These are phyloP conservation scores for Raffaelea deltoideospora DNA, from an alignment of 2,329 filamentous ascomycete species.

Conservation along the genomic window DNA sequence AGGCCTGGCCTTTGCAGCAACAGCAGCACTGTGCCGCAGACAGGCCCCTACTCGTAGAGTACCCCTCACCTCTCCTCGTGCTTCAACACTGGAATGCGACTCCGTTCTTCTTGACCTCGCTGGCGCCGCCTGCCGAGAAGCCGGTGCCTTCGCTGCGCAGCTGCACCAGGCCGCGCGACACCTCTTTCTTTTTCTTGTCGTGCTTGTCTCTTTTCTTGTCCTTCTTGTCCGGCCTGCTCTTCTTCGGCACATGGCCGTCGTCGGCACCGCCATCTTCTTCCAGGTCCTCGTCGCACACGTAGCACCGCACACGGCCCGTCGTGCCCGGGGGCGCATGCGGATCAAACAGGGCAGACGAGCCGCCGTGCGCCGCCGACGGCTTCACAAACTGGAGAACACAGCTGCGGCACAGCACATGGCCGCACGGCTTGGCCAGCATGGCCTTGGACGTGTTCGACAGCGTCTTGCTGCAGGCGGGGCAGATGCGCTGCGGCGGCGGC, in stretches of 20 bases:
- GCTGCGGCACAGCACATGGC: conserved; percentile 76
- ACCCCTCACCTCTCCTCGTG: too few species aligned
- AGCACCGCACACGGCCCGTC: conserved; percentile 48
- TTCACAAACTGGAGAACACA: conserved; percentile 77
- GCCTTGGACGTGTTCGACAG: conserved; percentile 73
- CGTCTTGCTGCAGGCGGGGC: conserved; percentile 73
- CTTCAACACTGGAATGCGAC: conserved; percentile 24
- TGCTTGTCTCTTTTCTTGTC: conserved; percentile 25
- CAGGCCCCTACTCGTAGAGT: too few species aligned
- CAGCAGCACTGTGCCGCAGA: too few species aligned
- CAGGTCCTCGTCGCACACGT: conserved; percentile 75
- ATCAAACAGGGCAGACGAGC: conserved; percentile 20
- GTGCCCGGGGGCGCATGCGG: conserved; percentile 39
- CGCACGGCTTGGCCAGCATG: conserved; percentile 72
- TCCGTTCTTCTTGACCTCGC: conserved; percentile 62
- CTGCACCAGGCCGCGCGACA: conserved; percentile 59
- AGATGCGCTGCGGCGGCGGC: conserved; percentile 30
- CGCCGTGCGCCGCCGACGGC: conserved; percentile 24
- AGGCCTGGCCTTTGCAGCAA: too few species aligned
- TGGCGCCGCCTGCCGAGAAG: conserved; percentile 77
- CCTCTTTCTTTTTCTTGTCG: conserved; percentile 35
- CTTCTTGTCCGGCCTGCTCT: conserved; percentile 16
- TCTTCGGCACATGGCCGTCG: conserved; percentile 11
- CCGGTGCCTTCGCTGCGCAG: conserved; percentile 80
- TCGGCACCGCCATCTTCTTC: conserved; percentile 22